These are phyloP conservation scores for Xylariaceae sp. DNA, from an alignment of 2,329 filamentous ascomycete genomes.

Conservation along the genomic window DNA sequence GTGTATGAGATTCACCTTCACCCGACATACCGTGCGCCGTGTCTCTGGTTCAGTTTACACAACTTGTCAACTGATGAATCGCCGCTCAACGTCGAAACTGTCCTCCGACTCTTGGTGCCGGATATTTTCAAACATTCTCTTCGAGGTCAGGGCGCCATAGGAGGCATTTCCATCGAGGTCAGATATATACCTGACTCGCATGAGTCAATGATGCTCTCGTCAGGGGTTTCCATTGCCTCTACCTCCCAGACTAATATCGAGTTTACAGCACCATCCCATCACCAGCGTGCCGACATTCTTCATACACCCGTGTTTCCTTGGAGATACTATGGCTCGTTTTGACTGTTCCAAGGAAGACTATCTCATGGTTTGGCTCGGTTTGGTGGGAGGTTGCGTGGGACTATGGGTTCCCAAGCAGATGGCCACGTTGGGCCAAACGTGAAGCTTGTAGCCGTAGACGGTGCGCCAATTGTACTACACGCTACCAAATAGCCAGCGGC, in stretches of 20 bases:
- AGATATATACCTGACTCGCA: conserved; percentile 49
- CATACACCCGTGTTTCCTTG: conserved; percentile 89
- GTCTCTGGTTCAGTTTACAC: conserved; percentile 75
- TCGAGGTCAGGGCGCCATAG: conserved; percentile 66
- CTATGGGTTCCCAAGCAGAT: conserved; percentile 77
- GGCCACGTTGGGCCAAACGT: conserved; percentile 46
- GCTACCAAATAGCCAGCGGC: conserved; percentile 6
- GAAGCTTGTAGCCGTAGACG: conserved; percentile 3
- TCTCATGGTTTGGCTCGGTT: conserved; percentile 86
- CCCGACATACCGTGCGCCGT: conserved; percentile 75
- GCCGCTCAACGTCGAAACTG: conserved; percentile 67
- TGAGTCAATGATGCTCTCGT: conserved; percentile 42
- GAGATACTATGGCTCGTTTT: conserved; percentile 76
- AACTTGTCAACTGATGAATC: conserved; percentile 61
- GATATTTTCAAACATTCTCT: conserved; percentile 66
- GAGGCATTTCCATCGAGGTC: conserved; percentile 79
- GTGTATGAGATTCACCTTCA: conserved; percentile 78
- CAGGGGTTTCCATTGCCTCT: conserved; percentile 49
- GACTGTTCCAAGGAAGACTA: conserved; percentile 70
- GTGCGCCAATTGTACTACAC: not conserved
- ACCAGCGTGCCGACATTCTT: conserved; percentile 83
- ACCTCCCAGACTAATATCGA: conserved; percentile 43
- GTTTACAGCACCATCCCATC: conserved; percentile 77
- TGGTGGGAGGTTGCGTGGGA: conserved; percentile 80
- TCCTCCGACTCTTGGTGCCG: conserved; percentile 75